Evolutionary conservation across 768 basidiomycete species (phyloP).

Genomic region (Pleurotus djamor): DNA sequence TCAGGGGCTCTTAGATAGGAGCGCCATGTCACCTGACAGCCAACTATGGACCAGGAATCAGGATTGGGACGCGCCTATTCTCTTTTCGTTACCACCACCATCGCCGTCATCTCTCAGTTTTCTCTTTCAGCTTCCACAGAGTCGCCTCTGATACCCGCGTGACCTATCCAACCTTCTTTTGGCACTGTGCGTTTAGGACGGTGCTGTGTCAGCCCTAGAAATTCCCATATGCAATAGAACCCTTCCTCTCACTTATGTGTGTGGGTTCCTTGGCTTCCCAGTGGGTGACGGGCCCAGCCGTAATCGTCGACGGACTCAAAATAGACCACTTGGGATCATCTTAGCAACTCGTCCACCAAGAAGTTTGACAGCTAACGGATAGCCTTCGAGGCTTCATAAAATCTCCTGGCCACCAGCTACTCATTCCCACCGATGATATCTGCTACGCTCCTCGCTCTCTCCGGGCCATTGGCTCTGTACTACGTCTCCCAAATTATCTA

Average conservation of each 20-base stretch:
- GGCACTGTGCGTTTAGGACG: background rate
- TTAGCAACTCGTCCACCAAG: background rate
- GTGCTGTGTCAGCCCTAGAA: background rate
- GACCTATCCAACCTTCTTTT: background rate
- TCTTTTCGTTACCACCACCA: too few species aligned
- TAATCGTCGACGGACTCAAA: background rate
- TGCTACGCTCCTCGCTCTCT: background rate
- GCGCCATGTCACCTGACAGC: too few species aligned
- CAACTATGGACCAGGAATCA: too few species aligned
- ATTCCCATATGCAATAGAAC: background rate
- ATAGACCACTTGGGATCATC: background rate
- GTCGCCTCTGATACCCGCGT: background rate
- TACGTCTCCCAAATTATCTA: conserved; percentile 4
- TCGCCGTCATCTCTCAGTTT: too few species aligned
- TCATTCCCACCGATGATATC: background rate
- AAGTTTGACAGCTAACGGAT: background rate
- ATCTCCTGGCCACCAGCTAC: background rate
- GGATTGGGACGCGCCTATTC: too few species aligned
- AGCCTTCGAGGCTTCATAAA: background rate
- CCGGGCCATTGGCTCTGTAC: background rate
- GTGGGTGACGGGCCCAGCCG: background rate
- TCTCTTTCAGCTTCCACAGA: too few species aligned
- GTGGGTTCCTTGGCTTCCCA: background rate
- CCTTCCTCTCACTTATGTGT: background rate
- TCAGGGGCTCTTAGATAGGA: too few species aligned